phyloP scores from a whole-genome alignment of 2,329 filamentous ascomycete species.

The Daldinia eschscholtzii region DNA sequence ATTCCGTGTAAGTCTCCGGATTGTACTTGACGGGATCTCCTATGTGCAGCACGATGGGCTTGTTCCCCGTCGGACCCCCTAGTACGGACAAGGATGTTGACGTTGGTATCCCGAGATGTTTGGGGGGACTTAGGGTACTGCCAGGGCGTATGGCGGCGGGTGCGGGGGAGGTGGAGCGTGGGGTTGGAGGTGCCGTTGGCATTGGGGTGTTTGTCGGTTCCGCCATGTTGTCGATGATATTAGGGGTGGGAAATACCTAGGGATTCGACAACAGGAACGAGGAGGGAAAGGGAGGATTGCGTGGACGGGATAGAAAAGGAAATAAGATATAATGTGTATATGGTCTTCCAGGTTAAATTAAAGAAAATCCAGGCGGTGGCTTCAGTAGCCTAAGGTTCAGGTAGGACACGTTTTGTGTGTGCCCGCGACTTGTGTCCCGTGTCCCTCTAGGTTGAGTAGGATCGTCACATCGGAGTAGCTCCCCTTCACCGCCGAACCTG shows the following conservation, averaged over 20 bases:
- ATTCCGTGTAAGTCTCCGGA: conserved; percentile 59
- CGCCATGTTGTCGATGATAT: conserved; percentile 54
- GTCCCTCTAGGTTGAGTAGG: conserved; percentile 39
- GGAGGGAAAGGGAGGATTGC: conserved; percentile 1
- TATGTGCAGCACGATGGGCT: conserved; percentile 76
- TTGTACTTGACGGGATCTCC: conserved; percentile 73
- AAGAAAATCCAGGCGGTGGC: conserved; percentile 21
- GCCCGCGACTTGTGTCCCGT: conserved; percentile 18
- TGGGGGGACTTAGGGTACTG: conserved; percentile 38
- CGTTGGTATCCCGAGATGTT: conserved; percentile 29
- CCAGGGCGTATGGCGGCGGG: conserved; percentile 46
- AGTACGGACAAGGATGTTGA: conserved; percentile 41
- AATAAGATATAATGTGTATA: conserved; percentile 13
- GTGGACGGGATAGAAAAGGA: neutral
- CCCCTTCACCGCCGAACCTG: conserved; percentile 42
- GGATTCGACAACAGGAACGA: conserved; percentile 7
- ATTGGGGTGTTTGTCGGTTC: conserved; percentile 63
- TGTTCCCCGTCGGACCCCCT: conserved; percentile 45
- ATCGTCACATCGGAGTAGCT: conserved; percentile 43
- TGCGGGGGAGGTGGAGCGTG: conserved; percentile 59
- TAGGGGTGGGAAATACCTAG: conserved; percentile 1
- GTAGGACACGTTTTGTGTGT: conserved; percentile 35
- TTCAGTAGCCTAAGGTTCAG: conserved; percentile 17
- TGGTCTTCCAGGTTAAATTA: neutral
- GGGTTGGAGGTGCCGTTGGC: conserved; percentile 58